Evolutionary conservation across 2,329 filamentous ascomycete species (phyloP), one percentile per base, ranked within the genome.

Genomic region (Pyrenochaeta sp.): DNA sequence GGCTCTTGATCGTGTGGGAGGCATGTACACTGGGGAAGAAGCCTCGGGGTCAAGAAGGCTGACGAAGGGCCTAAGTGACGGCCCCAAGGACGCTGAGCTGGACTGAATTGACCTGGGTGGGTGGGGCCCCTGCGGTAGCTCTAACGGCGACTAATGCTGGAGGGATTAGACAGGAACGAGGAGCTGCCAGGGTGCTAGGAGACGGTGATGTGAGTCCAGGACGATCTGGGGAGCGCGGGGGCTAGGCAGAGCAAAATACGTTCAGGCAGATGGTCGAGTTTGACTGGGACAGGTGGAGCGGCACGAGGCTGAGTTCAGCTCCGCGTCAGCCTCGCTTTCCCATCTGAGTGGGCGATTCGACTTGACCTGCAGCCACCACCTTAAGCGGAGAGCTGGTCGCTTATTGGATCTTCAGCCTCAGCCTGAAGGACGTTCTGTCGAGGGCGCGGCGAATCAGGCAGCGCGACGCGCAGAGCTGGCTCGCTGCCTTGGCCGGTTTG

Each of bases 241-340:
- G 59, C 53, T 52, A 62, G 53, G 57, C 55, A 40, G 38, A 53
- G 49, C 55, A 40, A 64, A 58, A 61, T 65, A 64, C 55, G 61
- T 60, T 62, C 57, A 66, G 66, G 65, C 67, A 69, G 65, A 63
- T 61, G 61, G 53, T 54, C 53, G 63, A 65, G 56, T 61, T 63
- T 65, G 48, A 58, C 60, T 62, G 58, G 51, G 48, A 31, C 35
- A 51, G 48, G 56, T 53, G 50, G 55, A 60, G 59, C 60, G 60
- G 31, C 51, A 64, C 68, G 64, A 68, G 65, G 65, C 65, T 68
- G 66, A 61, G 61, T 61, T 60, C 53, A 63, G 53, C 55, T 57
- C 60, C 58, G 54, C 64, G 61, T 68, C 65, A 71, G 67, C 67
- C 67, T 71, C 62, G 65, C 62, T 66, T 60, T 64, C 54, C 58